These are phyloP conservation scores for Filobasidium floriforme DNA, from an alignment of 768 basidiomycete genomes.

Conservation along the genomic window DNA sequence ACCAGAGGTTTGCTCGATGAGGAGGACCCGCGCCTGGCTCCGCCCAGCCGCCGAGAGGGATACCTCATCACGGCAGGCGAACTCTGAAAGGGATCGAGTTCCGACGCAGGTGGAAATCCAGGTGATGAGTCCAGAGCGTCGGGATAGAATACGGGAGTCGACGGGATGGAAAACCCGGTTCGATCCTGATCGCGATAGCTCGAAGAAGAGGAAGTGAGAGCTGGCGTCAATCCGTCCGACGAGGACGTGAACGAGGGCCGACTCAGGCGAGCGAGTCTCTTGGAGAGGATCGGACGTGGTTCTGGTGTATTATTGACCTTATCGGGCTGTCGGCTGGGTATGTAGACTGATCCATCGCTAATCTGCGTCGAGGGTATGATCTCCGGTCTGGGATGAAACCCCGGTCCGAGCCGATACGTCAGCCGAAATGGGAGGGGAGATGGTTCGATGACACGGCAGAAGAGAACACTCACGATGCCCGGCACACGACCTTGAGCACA, in stretches of 20 bases:
- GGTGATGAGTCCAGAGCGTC: background rate
- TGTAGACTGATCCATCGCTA: background rate
- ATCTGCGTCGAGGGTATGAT: slow-evolving; percentile 6
- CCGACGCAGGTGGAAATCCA: background rate
- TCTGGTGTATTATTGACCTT: background rate
- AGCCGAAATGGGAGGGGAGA: background rate
- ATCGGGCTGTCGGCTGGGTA: background rate
- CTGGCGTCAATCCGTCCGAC: background rate
- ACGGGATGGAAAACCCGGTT: background rate
- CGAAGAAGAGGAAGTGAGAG: background rate
- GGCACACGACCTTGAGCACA: background rate
- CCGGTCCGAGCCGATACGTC: background rate
- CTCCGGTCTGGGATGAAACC: background rate
- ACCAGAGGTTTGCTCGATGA: background rate
- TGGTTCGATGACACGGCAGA: background rate
- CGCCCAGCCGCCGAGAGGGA: too few relatives aligned
- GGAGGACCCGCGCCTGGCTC: background rate
- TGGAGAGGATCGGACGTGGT: background rate
- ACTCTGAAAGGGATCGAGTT: background rate
- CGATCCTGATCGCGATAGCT: background rate
- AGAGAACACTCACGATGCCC: background rate
- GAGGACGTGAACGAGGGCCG: background rate
- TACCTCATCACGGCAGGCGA: background rate
- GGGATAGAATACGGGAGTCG: background rate
- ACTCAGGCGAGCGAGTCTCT: background rate